Evolutionary conservation across 2,329 filamentous ascomycete genomes (phyloP).

Genomic region (Cytospora piceae): DNA sequence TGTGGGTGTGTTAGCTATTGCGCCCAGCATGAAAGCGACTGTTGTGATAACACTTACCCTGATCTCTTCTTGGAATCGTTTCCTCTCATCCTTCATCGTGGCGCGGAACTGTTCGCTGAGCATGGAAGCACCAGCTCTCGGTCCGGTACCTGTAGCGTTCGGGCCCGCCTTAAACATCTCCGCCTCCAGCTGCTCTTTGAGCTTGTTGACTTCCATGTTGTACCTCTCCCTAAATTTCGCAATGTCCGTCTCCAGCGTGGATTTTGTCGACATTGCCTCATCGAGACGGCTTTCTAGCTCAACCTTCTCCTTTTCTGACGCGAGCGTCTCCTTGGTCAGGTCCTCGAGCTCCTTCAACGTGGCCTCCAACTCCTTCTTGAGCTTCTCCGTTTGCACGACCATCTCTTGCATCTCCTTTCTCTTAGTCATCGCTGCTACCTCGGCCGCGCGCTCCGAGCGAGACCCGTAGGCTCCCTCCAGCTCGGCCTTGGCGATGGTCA

Average conservation of each 20-base stretch:
- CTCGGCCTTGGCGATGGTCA: conserved; percentile 64
- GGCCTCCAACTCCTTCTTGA: conserved; percentile 54
- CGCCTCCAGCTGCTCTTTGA: conserved; percentile 57
- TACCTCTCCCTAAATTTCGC: conserved; percentile 43
- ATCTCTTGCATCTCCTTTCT: conserved; percentile 52
- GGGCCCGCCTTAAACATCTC: conserved; percentile 50
- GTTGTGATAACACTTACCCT: conserved; percentile 45
- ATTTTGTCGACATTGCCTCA: conserved; percentile 42
- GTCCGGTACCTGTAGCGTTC: conserved; percentile 39
- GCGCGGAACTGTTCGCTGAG: conserved; percentile 60
- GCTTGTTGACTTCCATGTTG: conserved; percentile 47
- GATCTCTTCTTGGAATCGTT: conserved; percentile 60
- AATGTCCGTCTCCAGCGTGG: conserved; percentile 46
- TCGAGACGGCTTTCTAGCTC: conserved; percentile 49
- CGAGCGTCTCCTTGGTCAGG: conserved; percentile 57
- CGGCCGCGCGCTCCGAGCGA: conserved; percentile 61
- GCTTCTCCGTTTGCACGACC: conserved; percentile 51
- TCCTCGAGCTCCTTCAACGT: conserved; percentile 57
- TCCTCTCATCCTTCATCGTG: conserved; percentile 61
- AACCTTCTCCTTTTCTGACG: conserved; percentile 55
- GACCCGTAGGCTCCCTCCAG: conserved; percentile 65
- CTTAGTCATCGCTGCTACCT: conserved; percentile 58
- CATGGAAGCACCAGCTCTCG: conserved; percentile 52
- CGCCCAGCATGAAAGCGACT: neutral
- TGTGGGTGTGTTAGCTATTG: conserved; percentile 40